phyloP scores from a whole-genome alignment of 306 rosid species.

The Rosa persica region DNA sequence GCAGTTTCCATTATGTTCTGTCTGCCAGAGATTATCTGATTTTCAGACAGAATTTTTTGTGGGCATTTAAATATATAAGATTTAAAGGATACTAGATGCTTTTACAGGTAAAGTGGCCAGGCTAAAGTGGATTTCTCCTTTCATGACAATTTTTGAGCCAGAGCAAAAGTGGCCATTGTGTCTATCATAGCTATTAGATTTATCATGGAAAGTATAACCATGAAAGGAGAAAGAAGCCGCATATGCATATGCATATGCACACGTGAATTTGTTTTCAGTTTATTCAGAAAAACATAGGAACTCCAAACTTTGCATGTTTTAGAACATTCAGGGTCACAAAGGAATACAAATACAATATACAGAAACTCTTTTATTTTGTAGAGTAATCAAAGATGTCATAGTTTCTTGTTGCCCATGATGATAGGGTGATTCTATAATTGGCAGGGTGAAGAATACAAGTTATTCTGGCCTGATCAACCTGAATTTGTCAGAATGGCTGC shows the following conservation, averaged over 20 bases:
- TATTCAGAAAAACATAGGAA: neutral
- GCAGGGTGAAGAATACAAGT: constrained; percentile 86
- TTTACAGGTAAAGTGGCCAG: too few relatives aligned
- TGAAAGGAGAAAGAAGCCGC: neutral
- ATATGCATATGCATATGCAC: neutral
- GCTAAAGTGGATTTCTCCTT: too few relatives aligned
- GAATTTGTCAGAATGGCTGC: constrained; percentile 99
- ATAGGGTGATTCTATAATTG: constrained; percentile 24
- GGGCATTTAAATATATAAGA: neutral
- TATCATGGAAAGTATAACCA: neutral
- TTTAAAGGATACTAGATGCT: too few relatives aligned
- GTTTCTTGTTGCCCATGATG: constrained; percentile 13
- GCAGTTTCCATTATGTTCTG: neutral
- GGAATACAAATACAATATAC: neutral
- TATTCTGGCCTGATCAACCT: constrained; percentile 81
- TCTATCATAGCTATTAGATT: too few relatives aligned
- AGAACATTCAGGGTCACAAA: neutral
- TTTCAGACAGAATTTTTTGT: neutral
- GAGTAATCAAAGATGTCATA: neutral
- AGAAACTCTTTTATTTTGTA: neutral
- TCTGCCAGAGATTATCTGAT: neutral
- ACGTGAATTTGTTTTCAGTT: neutral
- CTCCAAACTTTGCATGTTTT: neutral
- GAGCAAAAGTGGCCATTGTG: too few relatives aligned
- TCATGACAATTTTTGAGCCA: too few relatives aligned